Evolutionary conservation across 1,139 yeast genomes (phyloP).

Genomic region (Yamadazyma aaseri): DNA sequence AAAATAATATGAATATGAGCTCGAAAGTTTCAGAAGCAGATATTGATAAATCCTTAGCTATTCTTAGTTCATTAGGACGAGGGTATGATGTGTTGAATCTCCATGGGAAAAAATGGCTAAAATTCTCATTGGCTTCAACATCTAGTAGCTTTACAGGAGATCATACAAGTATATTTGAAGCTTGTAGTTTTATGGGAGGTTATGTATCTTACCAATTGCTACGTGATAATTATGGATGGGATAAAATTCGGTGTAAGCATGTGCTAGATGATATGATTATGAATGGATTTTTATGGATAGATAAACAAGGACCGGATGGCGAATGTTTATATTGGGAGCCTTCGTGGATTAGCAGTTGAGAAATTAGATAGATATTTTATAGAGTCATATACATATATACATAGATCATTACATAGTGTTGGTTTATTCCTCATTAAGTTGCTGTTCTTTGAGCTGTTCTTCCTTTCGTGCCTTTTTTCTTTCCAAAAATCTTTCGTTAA

Average conservation of each 20-base stretch:
- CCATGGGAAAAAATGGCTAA: constrained; percentile 40
- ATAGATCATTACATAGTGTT: neutral
- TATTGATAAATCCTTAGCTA: constrained; percentile 19
- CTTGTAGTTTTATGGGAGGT: constrained; percentile 66
- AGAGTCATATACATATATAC: no score
- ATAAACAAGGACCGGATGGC: constrained; percentile 46
- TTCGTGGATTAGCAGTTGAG: constrained; percentile 25
- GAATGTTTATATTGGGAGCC: constrained; percentile 68
- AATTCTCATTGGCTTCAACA: constrained; percentile 33
- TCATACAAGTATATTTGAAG: constrained; percentile 67
- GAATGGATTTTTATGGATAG: constrained; percentile 83
- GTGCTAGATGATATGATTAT: constrained; percentile 78
- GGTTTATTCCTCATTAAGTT: neutral
- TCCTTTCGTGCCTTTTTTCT: constrained; percentile 29
- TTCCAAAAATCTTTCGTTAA: constrained; percentile 62
- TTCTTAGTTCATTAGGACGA: constrained; percentile 29
- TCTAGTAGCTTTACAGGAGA: constrained; percentile 45
- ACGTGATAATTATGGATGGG: constrained; percentile 76
- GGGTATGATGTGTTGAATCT: constrained; percentile 37
- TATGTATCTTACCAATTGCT: constrained; percentile 64
- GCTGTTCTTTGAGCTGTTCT: constrained; percentile 3
- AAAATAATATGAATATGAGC: constrained; percentile 20
- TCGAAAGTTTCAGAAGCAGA: constrained; percentile 20
- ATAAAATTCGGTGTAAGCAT: constrained; percentile 53
- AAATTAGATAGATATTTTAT: no score